A percentile compares a stretch with the other conserved stretches of the same genome.
Evolutionary conservation across 2,329 filamentous ascomycete species (phyloP).

Genomic region (Pseudogymnoascus sp.): DNA sequence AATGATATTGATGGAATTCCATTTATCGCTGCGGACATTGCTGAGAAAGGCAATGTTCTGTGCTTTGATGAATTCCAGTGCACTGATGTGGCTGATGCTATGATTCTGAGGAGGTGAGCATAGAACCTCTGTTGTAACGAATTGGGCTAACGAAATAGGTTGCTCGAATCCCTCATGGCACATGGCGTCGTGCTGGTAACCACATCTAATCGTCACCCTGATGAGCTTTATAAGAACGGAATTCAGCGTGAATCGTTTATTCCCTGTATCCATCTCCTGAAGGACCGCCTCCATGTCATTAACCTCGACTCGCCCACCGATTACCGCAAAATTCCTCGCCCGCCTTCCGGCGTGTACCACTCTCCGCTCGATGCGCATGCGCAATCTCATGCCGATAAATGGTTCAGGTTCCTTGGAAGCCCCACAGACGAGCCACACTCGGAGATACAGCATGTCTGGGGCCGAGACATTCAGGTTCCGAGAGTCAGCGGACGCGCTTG

Average conservation of each 20-base stretch:
- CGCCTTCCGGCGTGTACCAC: slow-evolving; percentile 90
- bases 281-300: slow-evolving; percentile 75
- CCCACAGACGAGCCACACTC: slow-evolving; percentile 67
- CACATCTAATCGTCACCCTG: slow-evolving; percentile 92
- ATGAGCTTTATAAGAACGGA: slow-evolving; percentile 96
- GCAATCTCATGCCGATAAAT: slow-evolving; percentile 76
- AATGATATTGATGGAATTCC: slow-evolving; percentile 86
- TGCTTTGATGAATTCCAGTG: slow-evolving; percentile 99
- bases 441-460: slow-evolving; percentile 83
- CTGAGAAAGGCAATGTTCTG: slow-evolving; percentile 73
- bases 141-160: slow-evolving; percentile 35
- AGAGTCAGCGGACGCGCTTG: slow-evolving; percentile 81
- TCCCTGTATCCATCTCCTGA: slow-evolving; percentile 88
- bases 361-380: slow-evolving; percentile 76
- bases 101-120: slow-evolving; percentile 75
- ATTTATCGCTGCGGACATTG: slow-evolving; percentile 91
- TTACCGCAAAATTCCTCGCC: slow-evolving; percentile 93
- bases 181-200: slow-evolving; percentile 96
- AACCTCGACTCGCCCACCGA: slow-evolving; percentile 94
- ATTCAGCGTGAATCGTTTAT: slow-evolving; percentile 94
- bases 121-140: neutral
- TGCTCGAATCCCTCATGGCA: slow-evolving; percentile 87
- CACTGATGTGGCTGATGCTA: slow-evolving; percentile 95
- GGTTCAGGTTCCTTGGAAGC: slow-evolving; percentile 93
- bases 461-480: slow-evolving; percentile 80